phyloP scores from a whole-genome alignment of 2,329 filamentous ascomycete genomes.

The Cytospora paraplurivora region DNA sequence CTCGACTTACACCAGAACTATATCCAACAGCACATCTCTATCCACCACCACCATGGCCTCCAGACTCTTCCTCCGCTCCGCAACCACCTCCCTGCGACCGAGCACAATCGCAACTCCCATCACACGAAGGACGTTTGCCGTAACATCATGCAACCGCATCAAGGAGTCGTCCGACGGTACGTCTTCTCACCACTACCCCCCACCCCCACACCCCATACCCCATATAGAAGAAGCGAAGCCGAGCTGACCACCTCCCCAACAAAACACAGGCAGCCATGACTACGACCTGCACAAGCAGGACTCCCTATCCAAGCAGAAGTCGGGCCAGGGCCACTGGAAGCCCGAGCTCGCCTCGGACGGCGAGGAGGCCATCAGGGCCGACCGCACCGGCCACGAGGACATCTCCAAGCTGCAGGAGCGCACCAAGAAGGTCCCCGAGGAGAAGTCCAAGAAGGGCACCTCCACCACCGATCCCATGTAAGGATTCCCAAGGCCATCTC shows the following conservation, averaged over 20 bases:
- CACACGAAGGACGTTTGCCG: slow-evolving; percentile 22
- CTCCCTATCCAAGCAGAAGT: slow-evolving; percentile 65
- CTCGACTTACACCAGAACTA: background rate
- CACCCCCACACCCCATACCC: background rate
- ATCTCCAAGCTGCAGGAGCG: slow-evolving; percentile 57
- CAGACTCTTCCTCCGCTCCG: slow-evolving; percentile 22
- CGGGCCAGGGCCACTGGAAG: slow-evolving; percentile 75
- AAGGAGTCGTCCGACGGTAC: slow-evolving; percentile 28
- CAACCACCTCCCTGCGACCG: slow-evolving; percentile 20
- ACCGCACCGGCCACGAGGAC: slow-evolving; percentile 51
- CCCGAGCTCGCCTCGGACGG: slow-evolving; percentile 75
- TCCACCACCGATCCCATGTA: slow-evolving; percentile 45
- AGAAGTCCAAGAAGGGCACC: slow-evolving; percentile 51
- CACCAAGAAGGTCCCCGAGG: slow-evolving; percentile 57
- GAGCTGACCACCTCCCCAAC: background rate
- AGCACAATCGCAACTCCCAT: slow-evolving; percentile 5
- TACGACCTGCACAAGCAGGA: slow-evolving; percentile 64
- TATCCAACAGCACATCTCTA: background rate
- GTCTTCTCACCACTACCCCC: background rate
- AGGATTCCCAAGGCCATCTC: background rate
- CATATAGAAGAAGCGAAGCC: too few relatives aligned
- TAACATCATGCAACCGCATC: slow-evolving; percentile 23
- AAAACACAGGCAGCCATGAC: slow-evolving; percentile 38
- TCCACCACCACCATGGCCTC: slow-evolving; percentile 22
- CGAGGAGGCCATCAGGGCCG: slow-evolving; percentile 76